Evolutionary conservation across 169 alveolate genomes (phyloP).

Genomic region (Plasmodium yoelii): DNA sequence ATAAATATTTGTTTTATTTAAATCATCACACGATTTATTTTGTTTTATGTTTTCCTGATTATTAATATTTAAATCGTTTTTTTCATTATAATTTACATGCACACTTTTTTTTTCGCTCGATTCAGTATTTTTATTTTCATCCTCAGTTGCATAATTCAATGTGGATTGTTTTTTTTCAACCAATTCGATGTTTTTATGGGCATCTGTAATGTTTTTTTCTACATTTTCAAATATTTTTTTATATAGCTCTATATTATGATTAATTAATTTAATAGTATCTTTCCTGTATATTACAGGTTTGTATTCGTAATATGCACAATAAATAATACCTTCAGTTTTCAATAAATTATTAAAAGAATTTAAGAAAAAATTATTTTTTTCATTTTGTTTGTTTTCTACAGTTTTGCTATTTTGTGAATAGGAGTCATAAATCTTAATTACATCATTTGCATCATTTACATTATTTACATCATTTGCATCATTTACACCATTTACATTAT

Average conservation of each 20-base stretch:
- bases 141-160: background rate
- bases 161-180: background rate
- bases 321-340: slow-evolving; percentile 62
- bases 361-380: background rate
- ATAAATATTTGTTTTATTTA: background rate
- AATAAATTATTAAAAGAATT: slow-evolving; percentile 46
- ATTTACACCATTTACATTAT: no score
- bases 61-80: background rate
- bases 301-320: slow-evolving; percentile 69
- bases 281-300: slow-evolving; percentile 55
- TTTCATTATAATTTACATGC: background rate
- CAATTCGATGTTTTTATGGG: background rate
- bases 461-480: no score
- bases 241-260: slow-evolving; percentile 32
- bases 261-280: slow-evolving; percentile 60
- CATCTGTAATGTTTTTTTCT: slow-evolving; percentile 2
- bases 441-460: background rate
- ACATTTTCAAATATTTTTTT: slow-evolving; percentile 47
- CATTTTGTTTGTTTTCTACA: background rate
- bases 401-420: background rate
- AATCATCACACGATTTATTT: background rate
- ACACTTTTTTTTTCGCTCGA: background rate
- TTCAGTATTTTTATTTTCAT: background rate
- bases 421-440: no score
- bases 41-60: background rate